phyloP scores from a whole-genome alignment of 2,329 filamentous ascomycete species.

The Penicillium fuscoglaucum region DNA sequence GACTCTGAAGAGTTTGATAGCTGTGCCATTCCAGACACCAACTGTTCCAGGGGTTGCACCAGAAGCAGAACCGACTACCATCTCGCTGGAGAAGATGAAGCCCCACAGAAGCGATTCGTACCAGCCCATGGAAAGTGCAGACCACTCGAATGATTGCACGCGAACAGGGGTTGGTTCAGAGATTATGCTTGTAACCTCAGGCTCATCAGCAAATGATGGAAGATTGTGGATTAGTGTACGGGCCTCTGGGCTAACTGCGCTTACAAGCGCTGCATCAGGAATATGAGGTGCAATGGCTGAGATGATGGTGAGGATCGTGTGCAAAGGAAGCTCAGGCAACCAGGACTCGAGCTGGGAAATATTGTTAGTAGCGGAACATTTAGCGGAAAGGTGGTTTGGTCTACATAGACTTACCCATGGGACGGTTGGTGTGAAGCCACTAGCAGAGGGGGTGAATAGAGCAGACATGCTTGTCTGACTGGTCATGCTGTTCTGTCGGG shows the following conservation, averaged over 20 bases:
- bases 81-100: constrained; percentile 86
- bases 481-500: constrained; percentile 83
- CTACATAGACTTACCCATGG: constrained; percentile 60
- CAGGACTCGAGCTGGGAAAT: constrained; percentile 73
- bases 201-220: constrained; percentile 46
- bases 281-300: constrained; percentile 56
- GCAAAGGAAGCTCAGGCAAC: constrained; percentile 87
- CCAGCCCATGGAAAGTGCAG: constrained; percentile 85
- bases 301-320: constrained; percentile 79
- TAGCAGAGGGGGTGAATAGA: constrained; percentile 53
- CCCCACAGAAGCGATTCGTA: constrained; percentile 94
- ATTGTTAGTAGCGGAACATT: constrained; percentile 16
- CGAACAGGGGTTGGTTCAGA: constrained; percentile 69
- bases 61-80: constrained; percentile 58
- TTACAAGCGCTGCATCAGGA: constrained; percentile 50
- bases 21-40: constrained; percentile 91
- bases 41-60: constrained; percentile 72
- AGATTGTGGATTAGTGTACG: constrained; percentile 46
- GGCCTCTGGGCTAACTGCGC: constrained; percentile 41
- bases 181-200: constrained; percentile 67
- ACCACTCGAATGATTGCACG: constrained; percentile 93
- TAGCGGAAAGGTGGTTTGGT: too few species aligned
- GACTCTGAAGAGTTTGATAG: constrained; percentile 83
- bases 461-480: constrained; percentile 70
- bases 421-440: constrained; percentile 72